phyloP scores from a whole-genome alignment of 371 early-diverging fungal species.

The Mortierella polycephala region DNA sequence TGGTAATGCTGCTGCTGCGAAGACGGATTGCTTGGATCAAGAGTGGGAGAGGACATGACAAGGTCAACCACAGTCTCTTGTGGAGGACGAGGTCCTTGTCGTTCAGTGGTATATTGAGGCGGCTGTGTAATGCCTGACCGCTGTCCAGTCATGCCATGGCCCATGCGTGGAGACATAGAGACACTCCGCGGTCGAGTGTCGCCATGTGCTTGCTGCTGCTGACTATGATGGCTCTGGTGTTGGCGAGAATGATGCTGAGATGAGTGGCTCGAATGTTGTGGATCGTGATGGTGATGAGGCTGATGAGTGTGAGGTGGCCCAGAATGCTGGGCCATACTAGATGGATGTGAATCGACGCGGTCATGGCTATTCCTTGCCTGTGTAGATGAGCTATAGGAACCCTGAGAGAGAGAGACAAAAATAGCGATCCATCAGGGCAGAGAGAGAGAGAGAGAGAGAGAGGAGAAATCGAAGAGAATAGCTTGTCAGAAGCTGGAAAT shows the following conservation, averaged over 20 bases:
- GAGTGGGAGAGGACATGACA: slow-evolving; percentile 27
- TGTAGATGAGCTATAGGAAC: slow-evolving; percentile 3
- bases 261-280: slow-evolving; percentile 5
- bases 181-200: slow-evolving; percentile 9
- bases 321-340: neutral
- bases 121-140: neutral
- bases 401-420: slow-evolving; percentile 5
- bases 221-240: slow-evolving; percentile 10
- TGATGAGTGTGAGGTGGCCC: neutral
- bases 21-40: slow-evolving; percentile 2
- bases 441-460: neutral
- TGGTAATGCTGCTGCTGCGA: neutral
- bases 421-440: neutral
- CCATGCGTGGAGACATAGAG: slow-evolving; percentile 42
- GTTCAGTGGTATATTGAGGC: slow-evolving; percentile 3
- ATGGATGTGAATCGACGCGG: slow-evolving; percentile 8
- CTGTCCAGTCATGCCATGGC: slow-evolving; percentile 26
- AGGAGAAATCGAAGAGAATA: neutral
- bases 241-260: slow-evolving; percentile 8
- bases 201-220: slow-evolving; percentile 3
- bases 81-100: slow-evolving; percentile 15
- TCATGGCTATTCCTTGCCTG: slow-evolving; percentile 16
- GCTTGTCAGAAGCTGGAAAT: neutral
- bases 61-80: slow-evolving; percentile 21
- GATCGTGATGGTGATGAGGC: slow-evolving; percentile 1